Percentiles rank a stretch among this genome's conserved stretches.
These are phyloP conservation scores for Hypoxylon fuscum DNA, from an alignment of 495 filamentous ascomycete species.

Conservation along the genomic window DNA sequence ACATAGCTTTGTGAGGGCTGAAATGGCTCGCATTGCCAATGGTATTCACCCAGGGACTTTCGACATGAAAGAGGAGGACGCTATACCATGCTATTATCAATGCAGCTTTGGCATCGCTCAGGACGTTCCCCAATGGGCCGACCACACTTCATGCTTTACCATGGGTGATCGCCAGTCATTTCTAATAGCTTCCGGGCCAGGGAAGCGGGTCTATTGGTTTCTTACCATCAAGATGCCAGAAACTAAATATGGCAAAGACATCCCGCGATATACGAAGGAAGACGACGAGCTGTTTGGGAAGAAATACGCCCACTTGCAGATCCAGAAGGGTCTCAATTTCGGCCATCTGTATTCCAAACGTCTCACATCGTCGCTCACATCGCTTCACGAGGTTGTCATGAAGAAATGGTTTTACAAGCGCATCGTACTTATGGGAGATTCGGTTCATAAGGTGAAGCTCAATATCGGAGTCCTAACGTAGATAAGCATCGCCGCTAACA, in stretches of 20 bases:
- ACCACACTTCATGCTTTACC: constrained; percentile 17
- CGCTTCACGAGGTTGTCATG: constrained; percentile 49
- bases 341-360: constrained; percentile 41
- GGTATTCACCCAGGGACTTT: constrained; percentile 3
- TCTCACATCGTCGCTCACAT: constrained; percentile 21
- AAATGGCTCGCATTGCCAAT: constrained; percentile 49
- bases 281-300: constrained; percentile 41
- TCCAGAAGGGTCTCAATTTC: constrained; percentile 43
- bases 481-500: not conserved
- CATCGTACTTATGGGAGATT: constrained; percentile 48
- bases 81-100: constrained; percentile 34
- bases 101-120: constrained; percentile 52
- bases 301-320: constrained; percentile 23
- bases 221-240: constrained; percentile 43
- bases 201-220: constrained; percentile 47
- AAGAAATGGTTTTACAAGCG: constrained; percentile 44
- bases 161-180: constrained; percentile 36
- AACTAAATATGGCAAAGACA: constrained; percentile 21
- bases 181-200: constrained; percentile 39
- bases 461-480: not conserved
- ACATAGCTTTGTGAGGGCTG: constrained; percentile 50
- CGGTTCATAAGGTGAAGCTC: constrained; percentile 48
- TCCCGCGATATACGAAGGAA: constrained; percentile 44
- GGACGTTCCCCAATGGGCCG: constrained; percentile 11
- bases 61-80: constrained; percentile 11